These are phyloP conservation scores for Xanthoconium stramineum DNA, from an alignment of 768 basidiomycete genomes.

Conservation along the genomic window DNA sequence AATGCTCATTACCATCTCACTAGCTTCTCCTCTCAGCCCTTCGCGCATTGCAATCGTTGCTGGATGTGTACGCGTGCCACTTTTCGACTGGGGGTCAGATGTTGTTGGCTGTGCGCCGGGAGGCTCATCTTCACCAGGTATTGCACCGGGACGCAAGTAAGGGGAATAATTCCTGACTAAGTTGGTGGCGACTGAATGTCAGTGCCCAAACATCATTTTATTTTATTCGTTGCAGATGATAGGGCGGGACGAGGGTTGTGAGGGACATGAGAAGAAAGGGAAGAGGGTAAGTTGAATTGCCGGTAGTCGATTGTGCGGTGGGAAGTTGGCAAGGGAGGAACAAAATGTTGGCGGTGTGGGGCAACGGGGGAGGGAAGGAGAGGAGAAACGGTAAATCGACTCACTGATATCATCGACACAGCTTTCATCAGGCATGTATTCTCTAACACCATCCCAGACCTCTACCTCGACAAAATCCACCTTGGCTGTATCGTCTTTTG, in stretches of 20 bases:
- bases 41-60: constrained; percentile 66
- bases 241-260: constrained; percentile 33
- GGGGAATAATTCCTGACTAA: constrained; percentile 92
- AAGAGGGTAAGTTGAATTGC: constrained; percentile 25
- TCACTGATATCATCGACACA: constrained; percentile 85
- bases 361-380: constrained; percentile 21
- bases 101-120: constrained; percentile 1
- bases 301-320: constrained; percentile 24
- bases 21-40: constrained; percentile 61
- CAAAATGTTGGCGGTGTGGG: constrained; percentile 15
- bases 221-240: constrained; percentile 20
- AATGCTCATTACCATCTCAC: constrained; percentile 72
- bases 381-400: constrained; percentile 35
- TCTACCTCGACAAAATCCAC: constrained; percentile 52
- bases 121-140: constrained; percentile 15
- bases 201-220: constrained; percentile 49
- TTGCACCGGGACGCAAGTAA: constrained; percentile 49
- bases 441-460: constrained; percentile 72
- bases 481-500: background rate
- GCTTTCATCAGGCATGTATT: constrained; percentile 63
- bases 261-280: constrained; percentile 21
- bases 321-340: constrained; percentile 25
- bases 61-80: constrained; percentile 51
- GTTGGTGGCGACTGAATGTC: constrained; percentile 78
- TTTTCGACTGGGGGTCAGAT: constrained; percentile 41